Conservation (phyloP, 169 alveolate species). For the Neospora caninum region DNA sequence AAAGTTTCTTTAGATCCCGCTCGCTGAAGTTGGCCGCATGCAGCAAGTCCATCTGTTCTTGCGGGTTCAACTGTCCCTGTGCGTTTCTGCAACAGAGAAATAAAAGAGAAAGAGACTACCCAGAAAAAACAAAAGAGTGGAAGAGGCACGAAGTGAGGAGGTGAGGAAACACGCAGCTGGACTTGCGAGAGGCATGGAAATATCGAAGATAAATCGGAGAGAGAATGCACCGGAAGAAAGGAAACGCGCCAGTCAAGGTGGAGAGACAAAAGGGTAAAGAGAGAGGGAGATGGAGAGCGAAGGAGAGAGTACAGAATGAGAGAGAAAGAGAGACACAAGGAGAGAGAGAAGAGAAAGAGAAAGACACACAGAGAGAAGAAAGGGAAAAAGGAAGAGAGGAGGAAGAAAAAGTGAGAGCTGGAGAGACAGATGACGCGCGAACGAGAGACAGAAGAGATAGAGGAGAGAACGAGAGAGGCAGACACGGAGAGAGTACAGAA, state of each 20-base stretch:
- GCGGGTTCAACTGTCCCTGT: conserved; percentile 74
- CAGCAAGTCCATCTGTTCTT: conserved; percentile 81
- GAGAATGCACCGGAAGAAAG: no score
- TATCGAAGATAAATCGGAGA: no score
- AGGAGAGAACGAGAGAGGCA: not conserved
- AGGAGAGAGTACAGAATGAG: no score
- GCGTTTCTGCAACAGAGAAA: conserved; percentile 56
- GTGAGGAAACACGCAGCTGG: no score
- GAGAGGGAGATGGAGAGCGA: no score
- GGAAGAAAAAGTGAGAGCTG: not conserved
- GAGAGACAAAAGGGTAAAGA: no score
- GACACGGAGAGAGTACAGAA: not conserved
- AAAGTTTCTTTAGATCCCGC: conserved; percentile 92
- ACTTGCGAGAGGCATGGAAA: no score
- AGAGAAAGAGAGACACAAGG: no score
- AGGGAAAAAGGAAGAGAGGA: not conserved
- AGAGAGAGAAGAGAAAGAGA: no score
- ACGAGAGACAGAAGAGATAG: not conserved
- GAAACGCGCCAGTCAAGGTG: no score
- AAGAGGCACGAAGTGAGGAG: no score
- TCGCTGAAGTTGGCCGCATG: conserved; percentile 90
- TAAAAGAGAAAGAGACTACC: not conserved
- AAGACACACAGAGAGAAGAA: no score
- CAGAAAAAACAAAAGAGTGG: not conserved
- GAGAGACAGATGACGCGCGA: not conserved